phyloP scores from a whole-genome alignment of 805 yeast genomes.

The Candida sonorensis region DNA sequence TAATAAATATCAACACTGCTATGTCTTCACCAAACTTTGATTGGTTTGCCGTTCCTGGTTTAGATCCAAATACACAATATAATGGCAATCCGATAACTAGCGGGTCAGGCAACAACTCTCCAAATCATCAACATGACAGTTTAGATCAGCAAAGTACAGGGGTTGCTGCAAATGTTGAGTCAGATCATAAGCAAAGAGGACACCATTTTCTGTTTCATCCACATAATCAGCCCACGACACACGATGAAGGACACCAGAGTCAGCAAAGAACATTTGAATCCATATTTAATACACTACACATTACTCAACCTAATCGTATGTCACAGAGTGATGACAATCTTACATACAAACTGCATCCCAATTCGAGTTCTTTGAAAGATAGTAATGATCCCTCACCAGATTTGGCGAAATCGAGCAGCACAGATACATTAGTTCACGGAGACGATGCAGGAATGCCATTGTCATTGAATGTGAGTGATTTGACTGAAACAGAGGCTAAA shows the following conservation, averaged over 20 bases:
- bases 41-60: constrained; percentile 18
- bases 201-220: no score
- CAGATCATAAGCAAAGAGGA: no score
- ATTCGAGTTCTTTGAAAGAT: no score
- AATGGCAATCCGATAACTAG: constrained; percentile 1
- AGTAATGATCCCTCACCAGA: background rate
- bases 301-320: constrained; percentile 11
- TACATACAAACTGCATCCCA: constrained; percentile 1
- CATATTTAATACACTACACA: constrained; percentile 15
- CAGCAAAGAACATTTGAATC: constrained; percentile 15
- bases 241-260: no score
- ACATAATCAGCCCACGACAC: constrained; percentile 1
- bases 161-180: no score
- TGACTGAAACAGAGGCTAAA: constrained; percentile 70
- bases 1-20: no score
- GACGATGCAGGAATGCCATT: constrained; percentile 47
- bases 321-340: constrained; percentile 18
- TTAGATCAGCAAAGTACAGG: constrained; percentile 2
- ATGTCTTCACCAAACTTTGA: constrained; percentile 18
- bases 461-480: constrained; percentile 57
- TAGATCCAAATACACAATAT: constrained; percentile 1
- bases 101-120: constrained; percentile 3
- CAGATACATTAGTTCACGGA: constrained; percentile 19
- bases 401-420: constrained; percentile 18
- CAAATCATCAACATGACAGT: constrained; percentile 1